Conservation (phyloP, 257 asterid species). For the Nyctanthes arbortristis region DNA sequence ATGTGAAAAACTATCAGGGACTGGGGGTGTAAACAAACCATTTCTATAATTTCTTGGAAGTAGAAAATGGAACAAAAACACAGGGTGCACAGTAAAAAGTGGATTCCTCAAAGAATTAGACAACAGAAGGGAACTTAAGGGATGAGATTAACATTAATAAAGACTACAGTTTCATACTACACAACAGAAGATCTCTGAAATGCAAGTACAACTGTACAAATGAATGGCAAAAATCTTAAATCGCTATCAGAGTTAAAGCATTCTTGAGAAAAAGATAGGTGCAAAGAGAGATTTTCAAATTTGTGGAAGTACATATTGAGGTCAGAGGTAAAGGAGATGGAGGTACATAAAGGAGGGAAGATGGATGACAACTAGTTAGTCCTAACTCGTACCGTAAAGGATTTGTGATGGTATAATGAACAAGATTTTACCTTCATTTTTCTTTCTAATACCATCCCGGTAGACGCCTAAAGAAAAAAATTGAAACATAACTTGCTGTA, state of each 20-base stretch:
- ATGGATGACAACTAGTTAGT: constrained; percentile 3
- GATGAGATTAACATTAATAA: not conserved
- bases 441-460: not conserved
- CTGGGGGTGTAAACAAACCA: too few species aligned
- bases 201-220: constrained; percentile 31
- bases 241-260: not conserved
- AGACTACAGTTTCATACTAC: not conserved
- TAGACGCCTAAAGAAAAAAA: constrained; percentile 11
- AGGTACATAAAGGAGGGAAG: constrained; percentile 8
- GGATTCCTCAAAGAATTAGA: too few species aligned
- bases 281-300: not conserved
- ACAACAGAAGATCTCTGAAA: constrained; percentile 15
- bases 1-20: too few species aligned
- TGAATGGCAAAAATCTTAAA: constrained; percentile 15
- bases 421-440: not conserved
- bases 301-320: not conserved
- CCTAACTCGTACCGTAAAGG: too few species aligned
- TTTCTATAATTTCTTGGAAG: too few species aligned
- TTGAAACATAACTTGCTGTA: constrained; percentile 13
- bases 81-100: too few species aligned
- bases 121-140: too few species aligned
- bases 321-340: not conserved
- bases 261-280: constrained; percentile 4
- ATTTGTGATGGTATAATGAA: not conserved
- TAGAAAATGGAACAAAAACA: too few species aligned